phyloP scores from a whole-genome alignment of 257 asterid genomes.

The Gardenia jasminoides region DNA sequence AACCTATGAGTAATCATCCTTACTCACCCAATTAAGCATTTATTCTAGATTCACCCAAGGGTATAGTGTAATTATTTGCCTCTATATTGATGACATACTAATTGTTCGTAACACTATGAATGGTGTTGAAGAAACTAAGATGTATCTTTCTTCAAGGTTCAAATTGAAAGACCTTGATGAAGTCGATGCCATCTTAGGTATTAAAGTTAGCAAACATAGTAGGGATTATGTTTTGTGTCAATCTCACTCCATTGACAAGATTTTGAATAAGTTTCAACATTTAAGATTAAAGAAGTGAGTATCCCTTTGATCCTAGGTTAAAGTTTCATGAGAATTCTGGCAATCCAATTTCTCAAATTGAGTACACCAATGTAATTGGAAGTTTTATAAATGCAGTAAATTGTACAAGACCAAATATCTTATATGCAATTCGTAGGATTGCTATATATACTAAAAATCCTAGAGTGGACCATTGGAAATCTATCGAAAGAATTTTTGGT shows the following conservation, averaged over 20 bases:
- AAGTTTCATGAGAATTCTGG: neutral
- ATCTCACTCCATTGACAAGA: neutral
- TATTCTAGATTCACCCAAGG: neutral
- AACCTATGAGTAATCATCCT: no score
- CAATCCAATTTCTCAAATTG: neutral
- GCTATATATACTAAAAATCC: no score
- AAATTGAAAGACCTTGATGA: conserved; percentile 5
- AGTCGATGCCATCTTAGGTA: neutral
- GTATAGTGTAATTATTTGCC: neutral
- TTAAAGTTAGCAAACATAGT: neutral
- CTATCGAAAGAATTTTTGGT: neutral
- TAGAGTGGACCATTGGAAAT: no score
- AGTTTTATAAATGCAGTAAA: no score
- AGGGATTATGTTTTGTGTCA: neutral
- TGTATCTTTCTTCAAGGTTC: neutral
- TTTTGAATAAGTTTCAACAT: neutral
- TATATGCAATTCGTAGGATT: no score
- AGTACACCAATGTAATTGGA: no score
- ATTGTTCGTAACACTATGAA: neutral
- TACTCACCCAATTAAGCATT: no score
- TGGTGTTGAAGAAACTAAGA: neutral
- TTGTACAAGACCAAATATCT: no score
- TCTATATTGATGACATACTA: neutral
- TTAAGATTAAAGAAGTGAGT: neutral
- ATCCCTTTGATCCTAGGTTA: neutral